Percentiles rank a stretch among this genome's conserved stretches.
These are phyloP conservation scores for Cladochytrium replicatum DNA, from an alignment of 192 early-diverging fungal genomes.

Conservation along the genomic window DNA sequence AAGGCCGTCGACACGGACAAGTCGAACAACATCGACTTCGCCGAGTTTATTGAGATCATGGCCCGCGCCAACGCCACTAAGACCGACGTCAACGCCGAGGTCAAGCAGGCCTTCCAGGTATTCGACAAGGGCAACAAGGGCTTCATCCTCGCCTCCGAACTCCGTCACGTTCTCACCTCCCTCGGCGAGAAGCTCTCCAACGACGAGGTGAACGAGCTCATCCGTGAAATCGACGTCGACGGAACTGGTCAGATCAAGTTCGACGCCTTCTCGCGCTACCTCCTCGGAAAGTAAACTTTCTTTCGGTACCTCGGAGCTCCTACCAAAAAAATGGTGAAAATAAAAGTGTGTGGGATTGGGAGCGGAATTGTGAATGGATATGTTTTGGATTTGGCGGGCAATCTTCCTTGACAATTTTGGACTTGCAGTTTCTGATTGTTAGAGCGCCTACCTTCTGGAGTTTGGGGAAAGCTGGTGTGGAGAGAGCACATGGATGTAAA, in stretches of 20 bases:
- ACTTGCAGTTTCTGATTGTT: too few relatives aligned
- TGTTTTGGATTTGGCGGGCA: too few relatives aligned
- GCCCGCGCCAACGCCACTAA: constrained; percentile 74
- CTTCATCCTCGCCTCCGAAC: constrained; percentile 82
- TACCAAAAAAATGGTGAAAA: too few relatives aligned
- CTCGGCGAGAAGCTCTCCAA: constrained; percentile 78
- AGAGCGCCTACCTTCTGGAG: too few relatives aligned
- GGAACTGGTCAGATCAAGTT: constrained; percentile 81
- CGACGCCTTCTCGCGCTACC: too few relatives aligned
- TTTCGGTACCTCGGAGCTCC: too few relatives aligned
- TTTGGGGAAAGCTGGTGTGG: too few relatives aligned
- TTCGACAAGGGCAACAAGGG: constrained; percentile 96
- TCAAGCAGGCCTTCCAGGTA: constrained; percentile 90
- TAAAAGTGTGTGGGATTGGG: too few relatives aligned
- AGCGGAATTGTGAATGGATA: too few relatives aligned
- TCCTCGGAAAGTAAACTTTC: too few relatives aligned
- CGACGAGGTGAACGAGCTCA: constrained; percentile 58
- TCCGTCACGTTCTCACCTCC: constrained; percentile 85
- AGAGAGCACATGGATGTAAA: too few relatives aligned
- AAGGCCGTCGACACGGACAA: constrained; percentile 91
- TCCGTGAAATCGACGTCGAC: constrained; percentile 55
- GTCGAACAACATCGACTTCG: constrained; percentile 90
- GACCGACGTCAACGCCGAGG: constrained; percentile 82
- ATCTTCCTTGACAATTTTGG: too few relatives aligned
- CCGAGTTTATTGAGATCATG: constrained; percentile 90